These are phyloP conservation scores for Colletotrichum orchidophilum DNA, from an alignment of 2,329 filamentous ascomycete genomes.

Conservation along the genomic window DNA sequence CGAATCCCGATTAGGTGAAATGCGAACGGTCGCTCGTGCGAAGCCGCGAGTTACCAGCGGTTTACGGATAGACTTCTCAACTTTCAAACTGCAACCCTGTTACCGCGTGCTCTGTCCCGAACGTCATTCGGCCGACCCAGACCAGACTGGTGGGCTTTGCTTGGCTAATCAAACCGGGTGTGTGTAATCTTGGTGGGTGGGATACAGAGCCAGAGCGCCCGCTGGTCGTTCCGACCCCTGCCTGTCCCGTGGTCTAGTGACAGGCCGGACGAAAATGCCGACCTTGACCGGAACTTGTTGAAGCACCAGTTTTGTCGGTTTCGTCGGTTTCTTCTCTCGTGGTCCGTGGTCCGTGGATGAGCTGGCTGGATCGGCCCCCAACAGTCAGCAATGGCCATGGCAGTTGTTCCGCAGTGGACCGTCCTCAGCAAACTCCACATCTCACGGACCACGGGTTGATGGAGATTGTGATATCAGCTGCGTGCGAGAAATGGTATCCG, in stretches of 20 bases:
- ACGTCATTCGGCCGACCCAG: conserved; percentile 26
- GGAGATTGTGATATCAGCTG: conserved; percentile 9
- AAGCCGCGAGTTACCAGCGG: not conserved
- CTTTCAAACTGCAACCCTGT: conserved; percentile 2
- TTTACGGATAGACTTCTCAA: not conserved
- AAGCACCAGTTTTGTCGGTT: not conserved
- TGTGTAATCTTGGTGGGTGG: not conserved
- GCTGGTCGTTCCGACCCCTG: not conserved
- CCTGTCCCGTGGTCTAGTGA: conserved; percentile 21
- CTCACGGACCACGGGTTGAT: conserved; percentile 9
- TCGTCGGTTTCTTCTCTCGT: not conserved
- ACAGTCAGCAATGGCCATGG: not conserved
- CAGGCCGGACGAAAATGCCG: conserved; percentile 18
- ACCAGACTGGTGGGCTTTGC: conserved; percentile 10
- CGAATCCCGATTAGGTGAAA: not conserved
- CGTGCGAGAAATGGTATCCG: not conserved
- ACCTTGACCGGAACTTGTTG: conserved; percentile 16
- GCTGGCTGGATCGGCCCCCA: not conserved
- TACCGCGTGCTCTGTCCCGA: not conserved
- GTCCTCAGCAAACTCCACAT: conserved; percentile 22
- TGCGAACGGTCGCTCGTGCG: not conserved
- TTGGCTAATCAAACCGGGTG: conserved; percentile 9
- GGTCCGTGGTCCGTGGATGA: not conserved
- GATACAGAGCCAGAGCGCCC: conserved; percentile 18
- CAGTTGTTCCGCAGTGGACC: not conserved